These are phyloP conservation scores for Paracamarosporium sp. DNA, from an alignment of 2,329 filamentous ascomycete species.

Conservation along the genomic window DNA sequence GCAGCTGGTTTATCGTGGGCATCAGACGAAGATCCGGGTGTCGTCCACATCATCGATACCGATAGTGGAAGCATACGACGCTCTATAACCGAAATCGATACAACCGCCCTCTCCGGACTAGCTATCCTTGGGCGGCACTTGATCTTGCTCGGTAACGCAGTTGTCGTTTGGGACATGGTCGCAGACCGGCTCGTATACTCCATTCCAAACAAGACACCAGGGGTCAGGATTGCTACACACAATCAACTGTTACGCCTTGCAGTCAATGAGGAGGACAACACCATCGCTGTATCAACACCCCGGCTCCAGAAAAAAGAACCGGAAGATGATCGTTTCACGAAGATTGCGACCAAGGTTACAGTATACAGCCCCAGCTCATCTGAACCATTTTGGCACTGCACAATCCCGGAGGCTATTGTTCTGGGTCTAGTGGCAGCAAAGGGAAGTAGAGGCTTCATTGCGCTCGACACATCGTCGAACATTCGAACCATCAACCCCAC, in stretches of 20 bases:
- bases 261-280: slow-evolving; percentile 65
- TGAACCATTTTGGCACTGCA: slow-evolving; percentile 64
- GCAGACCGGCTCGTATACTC: slow-evolving; percentile 75
- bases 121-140: slow-evolving; percentile 76
- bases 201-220: slow-evolving; percentile 58
- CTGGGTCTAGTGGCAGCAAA: slow-evolving; percentile 71
- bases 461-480: slow-evolving; percentile 77
- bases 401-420: slow-evolving; percentile 61
- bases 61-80: slow-evolving; percentile 70
- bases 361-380: slow-evolving; percentile 71
- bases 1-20: slow-evolving; percentile 41
- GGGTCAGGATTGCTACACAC: slow-evolving; percentile 42
- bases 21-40: slow-evolving; percentile 58
- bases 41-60: slow-evolving; percentile 79
- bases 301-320: slow-evolving; percentile 43
- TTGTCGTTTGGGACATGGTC: slow-evolving; percentile 86
- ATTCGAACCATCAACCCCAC: slow-evolving; percentile 59
- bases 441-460: slow-evolving; percentile 73
- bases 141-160: slow-evolving; percentile 73
- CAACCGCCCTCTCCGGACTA: slow-evolving; percentile 69
- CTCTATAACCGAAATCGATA: slow-evolving; percentile 72
- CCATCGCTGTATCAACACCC: slow-evolving; percentile 51
- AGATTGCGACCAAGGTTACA: slow-evolving; percentile 57
- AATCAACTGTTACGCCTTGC: slow-evolving; percentile 66
- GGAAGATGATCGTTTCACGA: slow-evolving; percentile 39